Percentiles rank a stretch among this genome's conserved stretches.
Evolutionary conservation across 164 flowering plant species (phyloP).

Genomic region (Aristolochia californica): DNA sequence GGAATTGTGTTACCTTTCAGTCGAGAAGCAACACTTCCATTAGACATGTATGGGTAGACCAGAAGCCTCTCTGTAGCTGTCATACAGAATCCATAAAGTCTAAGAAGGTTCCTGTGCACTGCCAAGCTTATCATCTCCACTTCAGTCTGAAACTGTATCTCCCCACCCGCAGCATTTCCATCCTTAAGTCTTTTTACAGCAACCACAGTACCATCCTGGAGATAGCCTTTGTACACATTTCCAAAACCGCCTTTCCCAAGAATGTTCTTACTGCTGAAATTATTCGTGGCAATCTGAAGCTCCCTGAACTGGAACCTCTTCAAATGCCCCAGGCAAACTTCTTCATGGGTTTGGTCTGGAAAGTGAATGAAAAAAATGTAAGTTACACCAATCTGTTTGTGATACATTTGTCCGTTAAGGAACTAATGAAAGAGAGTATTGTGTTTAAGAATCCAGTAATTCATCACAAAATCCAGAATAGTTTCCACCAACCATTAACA

Average conservation of each 20-base stretch:
- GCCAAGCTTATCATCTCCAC: conserved; percentile 81
- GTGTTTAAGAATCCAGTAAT: background rate
- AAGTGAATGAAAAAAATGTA: conserved; percentile 1
- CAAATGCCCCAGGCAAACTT: conserved; percentile 58
- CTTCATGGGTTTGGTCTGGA: conserved; percentile 47
- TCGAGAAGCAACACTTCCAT: conserved; percentile 78
- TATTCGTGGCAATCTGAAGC: conserved; percentile 55
- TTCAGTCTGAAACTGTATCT: conserved; percentile 75
- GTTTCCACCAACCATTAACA: conserved; percentile 22
- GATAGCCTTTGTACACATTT: conserved; percentile 61
- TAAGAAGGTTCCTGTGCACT: conserved; percentile 69
- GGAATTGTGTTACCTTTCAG: conserved; percentile 40
- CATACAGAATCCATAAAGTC: conserved; percentile 60
- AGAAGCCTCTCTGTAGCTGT: conserved; percentile 57
- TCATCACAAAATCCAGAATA: background rate
- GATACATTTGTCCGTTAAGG: background rate
- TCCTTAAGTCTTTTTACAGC: conserved; percentile 83
- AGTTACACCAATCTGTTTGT: background rate
- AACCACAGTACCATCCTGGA: conserved; percentile 56
- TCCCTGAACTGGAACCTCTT: conserved; percentile 64
- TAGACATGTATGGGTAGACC: conserved; percentile 74
- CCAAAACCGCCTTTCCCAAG: conserved; percentile 79
- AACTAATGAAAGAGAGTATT: too few relatives aligned
- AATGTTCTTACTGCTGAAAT: conserved; percentile 64
- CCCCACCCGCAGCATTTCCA: conserved; percentile 62